A percentile compares a stretch with the other conserved stretches of the same genome.
These are phyloP conservation scores for Malus hybrid DNA, from an alignment of 331 rosid genomes.

Conservation along the genomic window DNA sequence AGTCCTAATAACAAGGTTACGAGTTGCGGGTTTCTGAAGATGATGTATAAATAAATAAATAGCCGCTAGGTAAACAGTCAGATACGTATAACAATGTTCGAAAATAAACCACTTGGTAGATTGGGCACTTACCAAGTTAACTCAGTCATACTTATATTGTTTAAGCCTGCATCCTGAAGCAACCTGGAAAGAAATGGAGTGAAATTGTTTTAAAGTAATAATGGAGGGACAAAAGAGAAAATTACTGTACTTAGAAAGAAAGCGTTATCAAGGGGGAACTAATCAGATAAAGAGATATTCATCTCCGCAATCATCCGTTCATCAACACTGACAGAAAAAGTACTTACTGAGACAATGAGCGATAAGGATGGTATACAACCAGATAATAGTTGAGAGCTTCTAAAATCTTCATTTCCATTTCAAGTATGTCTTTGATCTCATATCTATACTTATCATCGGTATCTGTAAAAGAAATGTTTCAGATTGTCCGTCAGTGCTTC, in stretches of 20 bases:
- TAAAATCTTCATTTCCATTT: constrained; percentile 96
- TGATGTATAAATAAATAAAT: neutral
- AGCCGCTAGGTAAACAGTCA: too few relatives aligned
- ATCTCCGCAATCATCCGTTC: neutral
- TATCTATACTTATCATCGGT: constrained; percentile 72
- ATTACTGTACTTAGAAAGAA: too few relatives aligned
- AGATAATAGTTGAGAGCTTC: constrained; percentile 90
- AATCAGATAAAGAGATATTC: neutral
- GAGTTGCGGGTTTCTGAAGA: neutral
- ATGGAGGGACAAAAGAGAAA: neutral
- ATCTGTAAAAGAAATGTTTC: constrained; percentile 36
- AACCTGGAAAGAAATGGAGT: constrained; percentile 45
- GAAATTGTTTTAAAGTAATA: neutral
- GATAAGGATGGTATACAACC: constrained; percentile 92
- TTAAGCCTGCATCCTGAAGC: constrained; percentile 78
- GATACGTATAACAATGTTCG: neutral
- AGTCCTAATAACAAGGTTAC: neutral
- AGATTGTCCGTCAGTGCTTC: constrained; percentile 13
- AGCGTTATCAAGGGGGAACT: neutral
- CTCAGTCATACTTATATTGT: constrained; percentile 67
- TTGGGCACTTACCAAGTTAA: constrained; percentile 60
- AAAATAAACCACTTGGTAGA: neutral
- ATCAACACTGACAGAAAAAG: neutral
- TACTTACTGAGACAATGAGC: constrained; percentile 81
- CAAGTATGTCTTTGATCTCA: constrained; percentile 90